phyloP scores from a whole-genome alignment of 257 asterid species.

The Asclepias syriaca region DNA sequence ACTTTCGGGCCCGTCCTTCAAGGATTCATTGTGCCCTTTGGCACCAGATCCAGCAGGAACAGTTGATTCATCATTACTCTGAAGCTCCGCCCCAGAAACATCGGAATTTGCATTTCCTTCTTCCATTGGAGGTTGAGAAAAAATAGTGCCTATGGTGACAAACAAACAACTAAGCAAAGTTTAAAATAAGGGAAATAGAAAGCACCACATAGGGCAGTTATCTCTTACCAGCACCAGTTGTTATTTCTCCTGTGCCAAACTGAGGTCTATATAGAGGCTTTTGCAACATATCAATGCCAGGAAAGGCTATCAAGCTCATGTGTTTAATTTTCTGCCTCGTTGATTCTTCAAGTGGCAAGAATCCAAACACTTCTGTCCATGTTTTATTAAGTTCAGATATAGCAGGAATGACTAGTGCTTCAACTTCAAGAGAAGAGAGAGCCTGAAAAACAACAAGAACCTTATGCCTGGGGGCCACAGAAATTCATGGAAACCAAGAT shows the following conservation, averaged over 20 bases:
- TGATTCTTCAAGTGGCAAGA: slow-evolving; percentile 61
- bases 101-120: slow-evolving; percentile 13
- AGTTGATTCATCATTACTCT: slow-evolving; percentile 10
- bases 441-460: slow-evolving; percentile 42
- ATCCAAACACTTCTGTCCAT: slow-evolving; percentile 84
- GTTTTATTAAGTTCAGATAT: slow-evolving; percentile 68
- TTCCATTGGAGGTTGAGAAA: slow-evolving; percentile 23
- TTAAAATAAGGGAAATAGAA: background rate
- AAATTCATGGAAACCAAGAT: background rate
- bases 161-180: slow-evolving; percentile 12
- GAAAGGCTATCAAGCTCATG: slow-evolving; percentile 77
- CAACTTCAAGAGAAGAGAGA: slow-evolving; percentile 65
- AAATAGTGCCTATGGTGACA: slow-evolving; percentile 21
- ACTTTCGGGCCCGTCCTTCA: slow-evolving; percentile 11
- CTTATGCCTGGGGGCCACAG: background rate
- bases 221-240: slow-evolving; percentile 24
- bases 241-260: slow-evolving; percentile 14
- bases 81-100: slow-evolving; percentile 14
- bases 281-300: slow-evolving; percentile 72
- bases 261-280: slow-evolving; percentile 42
- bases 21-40: slow-evolving; percentile 7
- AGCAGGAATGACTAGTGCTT: slow-evolving; percentile 82
- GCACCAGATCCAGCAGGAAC: slow-evolving; percentile 22
- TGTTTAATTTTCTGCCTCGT: slow-evolving; percentile 56
- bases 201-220: background rate